Conservation (phyloP, 73 alveolate species). For the Symbiodinium pilosum region DNA sequence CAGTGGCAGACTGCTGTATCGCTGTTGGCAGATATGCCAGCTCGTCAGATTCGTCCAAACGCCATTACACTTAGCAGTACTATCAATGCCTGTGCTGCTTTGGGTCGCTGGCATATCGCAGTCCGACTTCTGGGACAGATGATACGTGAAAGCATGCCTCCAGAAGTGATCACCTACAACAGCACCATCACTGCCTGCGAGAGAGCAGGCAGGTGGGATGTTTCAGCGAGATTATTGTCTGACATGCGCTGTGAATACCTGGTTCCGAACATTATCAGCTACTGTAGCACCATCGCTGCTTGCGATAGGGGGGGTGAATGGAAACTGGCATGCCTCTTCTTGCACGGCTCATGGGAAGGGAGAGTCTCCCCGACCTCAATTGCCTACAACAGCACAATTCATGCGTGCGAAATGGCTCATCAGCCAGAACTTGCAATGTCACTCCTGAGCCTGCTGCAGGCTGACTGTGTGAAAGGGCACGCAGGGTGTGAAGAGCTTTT, state of each 20-base stretch:
- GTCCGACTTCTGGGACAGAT: not conserved
- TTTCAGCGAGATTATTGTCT: not conserved
- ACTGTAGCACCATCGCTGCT: conserved; percentile 1
- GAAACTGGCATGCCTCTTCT: not conserved
- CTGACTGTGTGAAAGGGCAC: not conserved
- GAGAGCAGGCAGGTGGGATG: not conserved
- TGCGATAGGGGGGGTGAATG: not conserved
- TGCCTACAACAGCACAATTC: not conserved
- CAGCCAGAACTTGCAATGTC: not conserved
- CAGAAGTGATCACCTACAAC: not conserved
- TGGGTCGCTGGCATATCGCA: not conserved
- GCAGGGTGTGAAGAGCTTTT: not conserved
- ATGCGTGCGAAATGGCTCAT: not conserved
- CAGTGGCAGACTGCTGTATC: not conserved
- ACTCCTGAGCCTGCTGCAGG: not conserved
- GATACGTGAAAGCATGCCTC: not conserved
- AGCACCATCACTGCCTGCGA: not conserved
- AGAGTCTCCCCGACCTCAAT: not conserved
- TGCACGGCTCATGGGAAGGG: not conserved
- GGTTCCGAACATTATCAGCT: not conserved
- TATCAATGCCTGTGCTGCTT: not conserved
- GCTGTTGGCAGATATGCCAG: not conserved
- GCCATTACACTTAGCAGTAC: not conserved
- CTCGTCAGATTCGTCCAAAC: not conserved
- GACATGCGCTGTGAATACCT: not conserved